phyloP scores from a whole-genome alignment of 305 asterid genomes.

The Fraxinus sp. region DNA sequence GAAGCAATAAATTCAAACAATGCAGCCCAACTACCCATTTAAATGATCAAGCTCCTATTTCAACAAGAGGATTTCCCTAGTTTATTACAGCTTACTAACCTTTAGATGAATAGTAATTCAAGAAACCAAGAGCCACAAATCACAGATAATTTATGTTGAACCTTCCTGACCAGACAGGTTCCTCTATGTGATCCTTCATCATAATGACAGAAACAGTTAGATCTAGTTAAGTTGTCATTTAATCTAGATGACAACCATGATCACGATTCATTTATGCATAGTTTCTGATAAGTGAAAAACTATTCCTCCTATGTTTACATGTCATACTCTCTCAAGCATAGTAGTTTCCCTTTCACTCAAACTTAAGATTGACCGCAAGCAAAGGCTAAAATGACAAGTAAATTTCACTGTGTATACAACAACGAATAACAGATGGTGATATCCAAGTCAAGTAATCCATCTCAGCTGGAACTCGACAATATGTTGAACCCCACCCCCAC shows the following conservation, averaged over 20 bases:
- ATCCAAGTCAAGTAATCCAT: background rate
- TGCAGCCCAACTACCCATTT: background rate
- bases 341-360: background rate
- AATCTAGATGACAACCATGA: background rate
- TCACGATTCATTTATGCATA: background rate
- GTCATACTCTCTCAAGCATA: background rate
- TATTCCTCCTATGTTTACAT: background rate
- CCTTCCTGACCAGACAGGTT: background rate
- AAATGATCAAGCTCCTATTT: background rate
- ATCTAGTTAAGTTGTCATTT: background rate
- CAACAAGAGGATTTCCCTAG: background rate
- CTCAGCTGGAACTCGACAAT: background rate
- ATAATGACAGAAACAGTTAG: background rate
- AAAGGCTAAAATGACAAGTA: background rate
- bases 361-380: background rate
- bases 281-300: background rate
- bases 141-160: background rate
- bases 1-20: background rate
- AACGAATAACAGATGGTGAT: background rate
- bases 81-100: background rate
- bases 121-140: background rate
- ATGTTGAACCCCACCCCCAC: background rate
- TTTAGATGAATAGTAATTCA: background rate
- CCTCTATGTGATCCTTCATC: background rate
- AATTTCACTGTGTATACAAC: background rate